Base-by-base conservation (phyloP, 257 asterid species). In the Ligustrum vulgare region DNA sequence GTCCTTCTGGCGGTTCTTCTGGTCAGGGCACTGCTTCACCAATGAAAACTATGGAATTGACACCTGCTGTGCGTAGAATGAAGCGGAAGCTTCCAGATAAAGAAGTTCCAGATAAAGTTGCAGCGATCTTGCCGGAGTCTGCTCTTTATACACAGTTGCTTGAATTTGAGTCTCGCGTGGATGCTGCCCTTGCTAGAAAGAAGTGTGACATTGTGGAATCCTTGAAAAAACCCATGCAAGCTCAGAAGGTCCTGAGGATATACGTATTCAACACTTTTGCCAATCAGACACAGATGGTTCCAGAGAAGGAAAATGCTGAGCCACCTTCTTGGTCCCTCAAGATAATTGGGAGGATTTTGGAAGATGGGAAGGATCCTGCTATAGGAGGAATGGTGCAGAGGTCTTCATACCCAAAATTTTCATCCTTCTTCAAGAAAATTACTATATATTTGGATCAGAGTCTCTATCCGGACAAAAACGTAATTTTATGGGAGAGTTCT, bases 1-100 rank as follows among this genome's bases (percentile, higher is more conserved):
- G 97, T 56, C 90, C 86, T 37, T 78, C 96, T 36, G 92, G 89
- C 49, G 92, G 88, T 4, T 71, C 92, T 4, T 64, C 94, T 49
- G 89, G 89, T 76, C 94, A 87, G 87, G 90, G 87, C 34, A 62
- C 87, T 75, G 89, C 87, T 75, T 89, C 97, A 15, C 96, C 91
- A 7, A 87, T 91, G 90, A 94, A 94, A 80, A 94, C 98, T 16
- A 91, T 94, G 97, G 97, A 91, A 79, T 77, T 94, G 71, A 77
- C 98, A 63, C 97, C 98, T 45, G 91, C 97, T 80, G 91, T 83
- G 39, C 88, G 84, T 28, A 85, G 93, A 84, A 88, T 84, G 73
- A 91, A 91, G 70, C 86, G 90, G 32, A 91, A 91, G 84, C 78
- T 83, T 43, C 79, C 93, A 18, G 96, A 90, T 70, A 89, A 84